Evolutionary conservation across 2,329 filamentous ascomycete genomes (phyloP).

Genomic region (Claviceps africana): DNA sequence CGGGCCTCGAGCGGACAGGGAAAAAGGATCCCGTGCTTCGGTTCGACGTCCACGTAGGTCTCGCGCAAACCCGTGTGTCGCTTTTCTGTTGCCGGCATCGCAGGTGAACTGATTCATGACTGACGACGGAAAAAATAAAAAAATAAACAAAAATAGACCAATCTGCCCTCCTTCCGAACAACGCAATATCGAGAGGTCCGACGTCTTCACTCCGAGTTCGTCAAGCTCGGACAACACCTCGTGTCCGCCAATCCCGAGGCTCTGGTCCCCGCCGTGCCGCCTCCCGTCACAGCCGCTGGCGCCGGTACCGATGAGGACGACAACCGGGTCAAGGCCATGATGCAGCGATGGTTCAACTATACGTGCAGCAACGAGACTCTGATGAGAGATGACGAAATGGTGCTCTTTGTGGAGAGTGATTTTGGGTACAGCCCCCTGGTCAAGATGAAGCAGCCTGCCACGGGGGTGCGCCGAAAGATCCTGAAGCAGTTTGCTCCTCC

Average conservation of each 20-base stretch:
- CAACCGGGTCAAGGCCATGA: constrained; percentile 66
- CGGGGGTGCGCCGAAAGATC: constrained; percentile 85
- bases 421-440: constrained; percentile 96
- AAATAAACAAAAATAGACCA: constrained; percentile 49
- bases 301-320: constrained; percentile 96
- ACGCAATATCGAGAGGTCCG: constrained; percentile 97
- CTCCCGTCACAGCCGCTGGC: constrained; percentile 85
- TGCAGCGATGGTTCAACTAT: constrained; percentile 92
- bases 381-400: constrained; percentile 91
- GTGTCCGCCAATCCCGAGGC: constrained; percentile 97
- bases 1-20: constrained; percentile 77
- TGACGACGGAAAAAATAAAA: background rate
- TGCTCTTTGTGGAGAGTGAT: constrained; percentile 97
- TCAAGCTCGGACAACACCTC: constrained; percentile 89
- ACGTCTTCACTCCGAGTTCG: constrained; percentile 86
- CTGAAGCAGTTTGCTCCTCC: constrained; percentile 97
- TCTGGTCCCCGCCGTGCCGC: constrained; percentile 83
- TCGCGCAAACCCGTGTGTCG: background rate
- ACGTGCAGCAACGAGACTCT: constrained; percentile 85
- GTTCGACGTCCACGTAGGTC: constrained; percentile 83
- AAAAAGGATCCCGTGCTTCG: constrained; percentile 90
- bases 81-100: background rate
- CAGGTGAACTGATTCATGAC: background rate
- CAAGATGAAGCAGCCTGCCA: constrained; percentile 91
- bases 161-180: constrained; percentile 93